A percentile compares a stretch with the other conserved stretches of the same genome.
phyloP scores from a whole-genome alignment of 495 filamentous ascomycete species.

The Penicillium ochrochloron region DNA sequence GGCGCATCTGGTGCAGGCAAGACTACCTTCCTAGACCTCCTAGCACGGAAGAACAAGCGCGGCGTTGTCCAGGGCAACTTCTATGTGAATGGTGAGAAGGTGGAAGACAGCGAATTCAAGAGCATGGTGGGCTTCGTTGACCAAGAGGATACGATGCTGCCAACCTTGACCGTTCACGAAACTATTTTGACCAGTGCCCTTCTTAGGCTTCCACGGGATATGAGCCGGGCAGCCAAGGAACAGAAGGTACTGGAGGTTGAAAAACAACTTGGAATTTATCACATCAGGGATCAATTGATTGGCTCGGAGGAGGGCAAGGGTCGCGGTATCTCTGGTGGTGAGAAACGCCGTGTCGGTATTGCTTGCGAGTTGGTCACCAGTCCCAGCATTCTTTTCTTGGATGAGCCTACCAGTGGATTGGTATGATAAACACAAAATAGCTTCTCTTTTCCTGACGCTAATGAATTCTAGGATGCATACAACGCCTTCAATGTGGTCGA shows the following conservation, averaged over 20 bases:
- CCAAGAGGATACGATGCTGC: constrained; percentile 97
- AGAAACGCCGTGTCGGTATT: constrained; percentile 95
- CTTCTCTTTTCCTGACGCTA: neutral
- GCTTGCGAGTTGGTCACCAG: constrained; percentile 98
- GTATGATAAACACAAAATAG: constrained; percentile 29
- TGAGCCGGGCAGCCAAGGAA: constrained; percentile 84
- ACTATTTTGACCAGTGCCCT: constrained; percentile 95
- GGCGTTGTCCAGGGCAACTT: constrained; percentile 81
- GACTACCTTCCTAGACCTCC: constrained; percentile 94
- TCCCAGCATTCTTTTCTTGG: constrained; percentile 94
- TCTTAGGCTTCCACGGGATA: constrained; percentile 85
- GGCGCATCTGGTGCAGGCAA: constrained; percentile 97
- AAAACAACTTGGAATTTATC: constrained; percentile 88
- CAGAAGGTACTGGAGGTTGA: constrained; percentile 91
- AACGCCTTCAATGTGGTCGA: constrained; percentile 98
- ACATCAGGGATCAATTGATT: constrained; percentile 91
- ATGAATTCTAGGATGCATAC: constrained; percentile 67
- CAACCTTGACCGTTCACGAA: constrained; percentile 96
- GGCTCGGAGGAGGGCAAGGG: constrained; percentile 97
- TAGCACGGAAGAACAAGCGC: constrained; percentile 97
- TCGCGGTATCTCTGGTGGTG: constrained; percentile 94
- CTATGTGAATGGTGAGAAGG: constrained; percentile 91
- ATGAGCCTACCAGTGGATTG: constrained; percentile 94
- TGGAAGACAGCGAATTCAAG: constrained; percentile 83
- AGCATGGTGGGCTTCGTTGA: constrained; percentile 95